Conservation (phyloP, 768 basidiomycete genomes). For the Leccinum ochraceum region DNA sequence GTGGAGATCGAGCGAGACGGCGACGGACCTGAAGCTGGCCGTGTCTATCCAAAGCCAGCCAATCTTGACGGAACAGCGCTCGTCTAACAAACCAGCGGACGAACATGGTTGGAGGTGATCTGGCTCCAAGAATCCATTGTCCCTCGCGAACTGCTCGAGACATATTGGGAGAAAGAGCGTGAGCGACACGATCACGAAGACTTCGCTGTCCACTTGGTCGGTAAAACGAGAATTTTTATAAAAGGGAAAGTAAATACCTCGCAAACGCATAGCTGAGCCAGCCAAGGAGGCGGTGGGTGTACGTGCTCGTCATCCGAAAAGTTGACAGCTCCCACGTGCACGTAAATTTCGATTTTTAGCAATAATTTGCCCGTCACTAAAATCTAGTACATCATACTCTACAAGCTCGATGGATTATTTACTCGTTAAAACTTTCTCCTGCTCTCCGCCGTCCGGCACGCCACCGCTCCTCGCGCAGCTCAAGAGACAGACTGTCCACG, state of each 20-base stretch:
- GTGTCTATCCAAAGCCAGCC: too few species aligned
- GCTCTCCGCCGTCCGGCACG: too few species aligned
- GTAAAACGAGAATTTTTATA: neutral
- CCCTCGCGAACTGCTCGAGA: constrained; percentile 85
- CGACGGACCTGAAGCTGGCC: too few species aligned
- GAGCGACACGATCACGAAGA: constrained; percentile 79
- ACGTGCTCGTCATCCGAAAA: constrained; percentile 1
- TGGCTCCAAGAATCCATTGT: constrained; percentile 80
- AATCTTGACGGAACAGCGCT: constrained; percentile 64
- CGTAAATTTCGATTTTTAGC: neutral
- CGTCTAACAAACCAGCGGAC: constrained; percentile 31
- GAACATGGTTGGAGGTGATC: constrained; percentile 64
- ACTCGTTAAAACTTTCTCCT: too few species aligned
- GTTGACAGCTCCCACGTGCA: neutral
- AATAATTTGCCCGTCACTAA: too few species aligned
- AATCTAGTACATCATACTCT: too few species aligned
- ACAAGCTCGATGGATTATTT: too few species aligned
- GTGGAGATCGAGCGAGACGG: too few species aligned
- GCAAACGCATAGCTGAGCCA: constrained; percentile 73
- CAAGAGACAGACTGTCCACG: too few species aligned
- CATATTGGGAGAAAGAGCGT: constrained; percentile 83
- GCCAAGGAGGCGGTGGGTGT: constrained; percentile 50
- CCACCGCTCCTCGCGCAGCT: too few species aligned
- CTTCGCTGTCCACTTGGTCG: constrained; percentile 49
- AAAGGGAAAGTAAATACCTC: too few species aligned